Conservation (phyloP, 2,329 filamentous ascomycete species). For the Cladosporium cucumerinum region DNA sequence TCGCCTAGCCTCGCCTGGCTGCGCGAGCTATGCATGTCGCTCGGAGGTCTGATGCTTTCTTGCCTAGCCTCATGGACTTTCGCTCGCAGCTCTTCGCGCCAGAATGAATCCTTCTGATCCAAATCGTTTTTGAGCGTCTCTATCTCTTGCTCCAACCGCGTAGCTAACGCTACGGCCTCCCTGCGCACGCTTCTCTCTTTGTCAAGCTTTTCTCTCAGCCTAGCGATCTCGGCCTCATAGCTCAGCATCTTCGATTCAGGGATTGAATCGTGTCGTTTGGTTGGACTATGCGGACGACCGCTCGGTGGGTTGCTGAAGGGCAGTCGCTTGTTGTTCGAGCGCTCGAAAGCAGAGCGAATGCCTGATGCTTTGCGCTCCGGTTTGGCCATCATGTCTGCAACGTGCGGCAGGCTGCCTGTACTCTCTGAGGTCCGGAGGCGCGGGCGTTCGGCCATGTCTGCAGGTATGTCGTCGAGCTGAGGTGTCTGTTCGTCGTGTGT, state of each 20-base stretch:
- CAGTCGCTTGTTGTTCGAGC: neutral
- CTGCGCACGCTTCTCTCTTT: constrained; percentile 24
- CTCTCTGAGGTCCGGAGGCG: neutral
- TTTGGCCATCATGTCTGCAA: constrained; percentile 2
- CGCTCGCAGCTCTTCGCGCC: constrained; percentile 19
- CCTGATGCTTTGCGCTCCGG: neutral
- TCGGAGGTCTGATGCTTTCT: neutral
- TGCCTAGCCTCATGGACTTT: constrained; percentile 7
- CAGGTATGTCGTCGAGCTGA: neutral
- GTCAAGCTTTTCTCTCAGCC: constrained; percentile 23
- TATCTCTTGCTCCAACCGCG: constrained; percentile 18
- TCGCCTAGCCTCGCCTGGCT: neutral
- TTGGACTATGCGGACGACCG: constrained; percentile 6
- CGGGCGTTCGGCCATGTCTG: neutral
- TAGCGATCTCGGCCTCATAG: constrained; percentile 23
- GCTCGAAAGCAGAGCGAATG: constrained; percentile 8
- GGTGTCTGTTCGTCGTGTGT: neutral
- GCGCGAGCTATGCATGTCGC: constrained; percentile 5
- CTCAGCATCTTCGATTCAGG: neutral
- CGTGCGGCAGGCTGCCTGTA: neutral
- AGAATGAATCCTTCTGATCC: constrained; percentile 18
- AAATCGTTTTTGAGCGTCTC: constrained; percentile 17
- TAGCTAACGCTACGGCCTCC: constrained; percentile 18
- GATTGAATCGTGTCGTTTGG: neutral
- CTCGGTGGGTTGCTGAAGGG: neutral